Evolutionary conservation across 1,284 basidiomycete species (phyloP).

Genomic region (Phlebopus sp.): DNA sequence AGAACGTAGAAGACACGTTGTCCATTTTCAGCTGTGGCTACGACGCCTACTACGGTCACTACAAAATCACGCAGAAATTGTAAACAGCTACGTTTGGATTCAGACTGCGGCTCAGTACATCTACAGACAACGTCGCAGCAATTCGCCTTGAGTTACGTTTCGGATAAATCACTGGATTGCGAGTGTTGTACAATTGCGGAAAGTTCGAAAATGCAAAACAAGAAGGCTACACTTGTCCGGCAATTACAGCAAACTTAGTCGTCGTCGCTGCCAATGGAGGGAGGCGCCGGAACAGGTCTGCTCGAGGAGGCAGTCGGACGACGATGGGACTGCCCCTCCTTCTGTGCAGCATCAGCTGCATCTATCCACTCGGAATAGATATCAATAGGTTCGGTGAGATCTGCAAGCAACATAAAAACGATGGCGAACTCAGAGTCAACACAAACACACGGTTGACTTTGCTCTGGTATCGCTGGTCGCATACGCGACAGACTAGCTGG

Average conservation of each 20-base stretch:
- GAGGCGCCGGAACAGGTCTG: slow-evolving; percentile 39
- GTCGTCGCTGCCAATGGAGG: slow-evolving; percentile 43
- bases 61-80: too few relatives aligned
- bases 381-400: slow-evolving; percentile 85
- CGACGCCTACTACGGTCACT: neutral
- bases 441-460: slow-evolving; percentile 74
- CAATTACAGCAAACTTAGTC: slow-evolving; percentile 26
- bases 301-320: slow-evolving; percentile 60
- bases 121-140: neutral
- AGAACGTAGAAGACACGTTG: too few relatives aligned
- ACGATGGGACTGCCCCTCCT: slow-evolving; percentile 47
- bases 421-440: slow-evolving; percentile 11
- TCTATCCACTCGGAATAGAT: slow-evolving; percentile 93
- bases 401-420: slow-evolving; percentile 31
- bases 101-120: neutral
- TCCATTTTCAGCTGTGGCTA: too few relatives aligned
- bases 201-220: slow-evolving; percentile 5
- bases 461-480: slow-evolving; percentile 79
- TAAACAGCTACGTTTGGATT: neutral
- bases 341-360: slow-evolving; percentile 82
- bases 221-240: slow-evolving; percentile 5
- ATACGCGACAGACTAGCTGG: slow-evolving; percentile 73
- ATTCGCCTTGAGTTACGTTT: too few relatives aligned
- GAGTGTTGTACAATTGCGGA: slow-evolving; percentile 25
- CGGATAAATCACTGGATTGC: slow-evolving; percentile 9